A percentile compares a stretch with the other conserved stretches of the same genome.
phyloP scores from a whole-genome alignment of 192 early-diverging fungal genomes.

The Podila clonocystis region DNA sequence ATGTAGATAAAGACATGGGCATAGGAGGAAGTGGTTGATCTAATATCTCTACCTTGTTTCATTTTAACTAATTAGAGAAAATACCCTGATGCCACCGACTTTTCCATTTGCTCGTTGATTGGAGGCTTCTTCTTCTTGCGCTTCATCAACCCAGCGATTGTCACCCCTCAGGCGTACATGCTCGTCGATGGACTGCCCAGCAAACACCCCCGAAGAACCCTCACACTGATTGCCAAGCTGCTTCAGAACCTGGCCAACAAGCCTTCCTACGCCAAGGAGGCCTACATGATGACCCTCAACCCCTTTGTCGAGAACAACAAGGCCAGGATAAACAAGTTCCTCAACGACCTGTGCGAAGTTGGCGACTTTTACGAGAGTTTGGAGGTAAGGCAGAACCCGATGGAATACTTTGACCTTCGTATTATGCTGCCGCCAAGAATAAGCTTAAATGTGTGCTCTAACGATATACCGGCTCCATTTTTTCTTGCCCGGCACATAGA shows the following conservation, averaged over 20 bases:
- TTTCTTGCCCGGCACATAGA: conserved; percentile 48
- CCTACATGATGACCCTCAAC: conserved; percentile 89
- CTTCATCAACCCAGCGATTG: conserved; percentile 98
- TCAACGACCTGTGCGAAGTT: conserved; percentile 93
- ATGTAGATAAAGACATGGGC: neutral
- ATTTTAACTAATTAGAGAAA: conserved; percentile 65
- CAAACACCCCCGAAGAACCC: conserved; percentile 82
- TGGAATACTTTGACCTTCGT: too few species aligned
- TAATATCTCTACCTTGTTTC: neutral
- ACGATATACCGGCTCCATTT: neutral
- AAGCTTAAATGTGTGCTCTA: too few species aligned
- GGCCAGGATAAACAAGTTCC: conserved; percentile 84
- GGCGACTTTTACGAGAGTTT: conserved; percentile 95
- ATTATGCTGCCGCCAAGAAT: neutral
- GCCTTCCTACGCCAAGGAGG: conserved; percentile 90
- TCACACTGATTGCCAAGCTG: conserved; percentile 94
- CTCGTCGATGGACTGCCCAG: conserved; percentile 84
- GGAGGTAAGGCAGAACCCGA: conserved; percentile 57
- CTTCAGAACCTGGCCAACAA: conserved; percentile 97
- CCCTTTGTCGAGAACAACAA: conserved; percentile 93
- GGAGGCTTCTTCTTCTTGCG: conserved; percentile 98
- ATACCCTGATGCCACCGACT: conserved; percentile 90
- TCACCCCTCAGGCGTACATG: conserved; percentile 96
- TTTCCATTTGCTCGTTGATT: conserved; percentile 92
- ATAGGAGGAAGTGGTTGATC: too few species aligned